Percentiles rank a stretch among this genome's conserved stretches.
Evolutionary conservation across 352 stramenopile species (phyloP).

Genomic region (Paralagenidium karlingii): DNA sequence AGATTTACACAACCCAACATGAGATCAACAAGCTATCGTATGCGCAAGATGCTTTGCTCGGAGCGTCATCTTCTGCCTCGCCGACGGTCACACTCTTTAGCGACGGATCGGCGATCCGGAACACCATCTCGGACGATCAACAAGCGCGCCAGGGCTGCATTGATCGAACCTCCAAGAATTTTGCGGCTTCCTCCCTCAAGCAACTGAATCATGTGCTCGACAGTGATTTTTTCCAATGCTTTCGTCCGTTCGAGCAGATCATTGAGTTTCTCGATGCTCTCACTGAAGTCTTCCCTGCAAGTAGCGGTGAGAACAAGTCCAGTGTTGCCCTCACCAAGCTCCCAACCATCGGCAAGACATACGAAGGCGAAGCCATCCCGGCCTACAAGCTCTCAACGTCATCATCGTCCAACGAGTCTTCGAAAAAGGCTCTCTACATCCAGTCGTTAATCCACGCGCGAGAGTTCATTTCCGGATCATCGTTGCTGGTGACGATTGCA

Average conservation of each 20-base stretch:
- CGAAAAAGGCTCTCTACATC: slow-evolving; percentile 35
- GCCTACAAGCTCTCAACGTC: slow-evolving; percentile 15
- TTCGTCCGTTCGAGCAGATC: slow-evolving; percentile 10
- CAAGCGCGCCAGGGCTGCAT: slow-evolving; percentile 4
- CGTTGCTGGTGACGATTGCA: slow-evolving; percentile 14
- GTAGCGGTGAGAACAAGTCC: slow-evolving; percentile 4
- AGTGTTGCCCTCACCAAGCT: slow-evolving; percentile 14
- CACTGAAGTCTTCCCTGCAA: slow-evolving; percentile 18
- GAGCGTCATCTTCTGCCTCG: too few species aligned
- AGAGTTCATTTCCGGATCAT: slow-evolving; percentile 16
- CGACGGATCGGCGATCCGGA: slow-evolving; percentile 3
- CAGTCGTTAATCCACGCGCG: slow-evolving; percentile 44
- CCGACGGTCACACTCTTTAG: slow-evolving; percentile 6
- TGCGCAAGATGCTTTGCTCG: too few species aligned
- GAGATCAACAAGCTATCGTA: slow-evolving; percentile 13
- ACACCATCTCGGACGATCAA: neutral
- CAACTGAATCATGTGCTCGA: too few species aligned
- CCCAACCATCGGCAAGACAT: slow-evolving; percentile 9
- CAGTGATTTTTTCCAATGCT: slow-evolving; percentile 20
- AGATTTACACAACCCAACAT: slow-evolving; percentile 10
- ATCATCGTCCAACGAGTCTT: neutral
- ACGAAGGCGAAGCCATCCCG: slow-evolving; percentile 11
- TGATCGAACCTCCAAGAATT: slow-evolving; percentile 3
- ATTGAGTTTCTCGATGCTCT: slow-evolving; percentile 15
- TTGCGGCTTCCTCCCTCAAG: slow-evolving; percentile 5